Evolutionary conservation across 169 alveolate species (phyloP).

Genomic region (Cardiosporidium cionae): DNA sequence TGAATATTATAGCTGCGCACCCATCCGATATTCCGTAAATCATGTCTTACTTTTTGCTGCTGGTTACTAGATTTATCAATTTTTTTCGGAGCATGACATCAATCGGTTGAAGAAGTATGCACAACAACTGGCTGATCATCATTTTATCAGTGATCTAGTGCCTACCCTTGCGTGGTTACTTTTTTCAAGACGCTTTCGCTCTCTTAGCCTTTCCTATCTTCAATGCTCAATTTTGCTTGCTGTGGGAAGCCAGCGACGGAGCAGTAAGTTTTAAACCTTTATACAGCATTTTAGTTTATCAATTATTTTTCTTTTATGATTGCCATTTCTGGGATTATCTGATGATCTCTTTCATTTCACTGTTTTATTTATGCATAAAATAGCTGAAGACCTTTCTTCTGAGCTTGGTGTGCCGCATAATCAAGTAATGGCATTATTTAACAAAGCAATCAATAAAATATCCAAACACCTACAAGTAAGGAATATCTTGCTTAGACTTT

Average conservation of each 20-base stretch:
- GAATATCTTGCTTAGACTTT: not conserved
- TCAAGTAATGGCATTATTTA: constrained; percentile 44
- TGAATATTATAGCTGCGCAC: not conserved
- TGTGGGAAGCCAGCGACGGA: constrained; percentile 40
- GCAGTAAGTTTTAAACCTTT: constrained; percentile 3
- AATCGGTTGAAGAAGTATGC: constrained; percentile 22
- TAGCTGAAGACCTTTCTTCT: constrained; percentile 22
- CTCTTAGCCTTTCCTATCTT: constrained; percentile 9
- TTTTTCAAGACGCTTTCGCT: not conserved
- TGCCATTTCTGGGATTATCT: not conserved
- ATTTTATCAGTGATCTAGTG: constrained; percentile 26
- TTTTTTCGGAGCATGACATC: constrained; percentile 30
- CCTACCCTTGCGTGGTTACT: constrained; percentile 10
- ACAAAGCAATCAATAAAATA: constrained; percentile 29
- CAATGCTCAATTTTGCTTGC: constrained; percentile 42
- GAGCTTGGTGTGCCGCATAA: constrained; percentile 39
- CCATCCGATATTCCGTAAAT: not conserved
- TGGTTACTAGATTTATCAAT: constrained; percentile 1
- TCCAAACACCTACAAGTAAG: constrained; percentile 14
- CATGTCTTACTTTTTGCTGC: not conserved
- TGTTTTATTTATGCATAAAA: not conserved
- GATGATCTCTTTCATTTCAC: not conserved
- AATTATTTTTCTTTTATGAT: not conserved
- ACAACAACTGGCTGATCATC: constrained; percentile 29
- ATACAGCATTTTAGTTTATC: not conserved